These are phyloP conservation scores for Ceriops zippeliana DNA, from an alignment of 345 rosid genomes.

Conservation along the genomic window DNA sequence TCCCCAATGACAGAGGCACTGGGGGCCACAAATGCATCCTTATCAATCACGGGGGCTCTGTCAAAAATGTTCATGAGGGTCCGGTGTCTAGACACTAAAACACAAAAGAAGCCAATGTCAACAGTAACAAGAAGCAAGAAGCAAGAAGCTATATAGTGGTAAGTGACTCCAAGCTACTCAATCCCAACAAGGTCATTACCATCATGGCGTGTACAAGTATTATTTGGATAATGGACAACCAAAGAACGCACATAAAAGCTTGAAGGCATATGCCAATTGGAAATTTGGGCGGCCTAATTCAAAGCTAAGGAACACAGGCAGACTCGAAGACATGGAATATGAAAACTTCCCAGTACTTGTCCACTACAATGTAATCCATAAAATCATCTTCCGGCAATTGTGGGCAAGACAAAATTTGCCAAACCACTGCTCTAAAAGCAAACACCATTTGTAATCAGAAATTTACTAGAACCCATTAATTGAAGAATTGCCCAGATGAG, in stretches of 20 bases:
- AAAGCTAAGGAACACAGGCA: not conserved
- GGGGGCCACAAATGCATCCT: conserved; percentile 89
- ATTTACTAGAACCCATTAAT: not conserved
- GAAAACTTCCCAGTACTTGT: not conserved
- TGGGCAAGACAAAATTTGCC: too few relatives aligned
- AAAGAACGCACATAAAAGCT: too few relatives aligned
- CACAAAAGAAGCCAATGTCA: not conserved
- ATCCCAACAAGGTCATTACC: not conserved
- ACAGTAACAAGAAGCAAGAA: not conserved
- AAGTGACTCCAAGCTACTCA: too few relatives aligned
- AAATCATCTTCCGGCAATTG: not conserved
- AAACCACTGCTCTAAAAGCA: too few relatives aligned
- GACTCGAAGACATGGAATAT: not conserved
- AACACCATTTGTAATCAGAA: too few relatives aligned
- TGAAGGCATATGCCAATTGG: too few relatives aligned
- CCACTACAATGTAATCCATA: not conserved
- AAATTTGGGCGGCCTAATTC: too few relatives aligned
- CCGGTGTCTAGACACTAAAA: conserved; percentile 85
- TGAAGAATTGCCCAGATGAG: too few relatives aligned
- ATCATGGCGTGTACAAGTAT: not conserved
- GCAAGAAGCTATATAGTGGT: too few relatives aligned
- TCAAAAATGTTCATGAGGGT: conserved; percentile 87
- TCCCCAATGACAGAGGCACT: conserved; percentile 87
- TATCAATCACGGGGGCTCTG: conserved; percentile 75
- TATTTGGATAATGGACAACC: not conserved